These are phyloP conservation scores for Pythium aristosporum DNA, from an alignment of 352 stramenopile genomes.

Conservation along the genomic window DNA sequence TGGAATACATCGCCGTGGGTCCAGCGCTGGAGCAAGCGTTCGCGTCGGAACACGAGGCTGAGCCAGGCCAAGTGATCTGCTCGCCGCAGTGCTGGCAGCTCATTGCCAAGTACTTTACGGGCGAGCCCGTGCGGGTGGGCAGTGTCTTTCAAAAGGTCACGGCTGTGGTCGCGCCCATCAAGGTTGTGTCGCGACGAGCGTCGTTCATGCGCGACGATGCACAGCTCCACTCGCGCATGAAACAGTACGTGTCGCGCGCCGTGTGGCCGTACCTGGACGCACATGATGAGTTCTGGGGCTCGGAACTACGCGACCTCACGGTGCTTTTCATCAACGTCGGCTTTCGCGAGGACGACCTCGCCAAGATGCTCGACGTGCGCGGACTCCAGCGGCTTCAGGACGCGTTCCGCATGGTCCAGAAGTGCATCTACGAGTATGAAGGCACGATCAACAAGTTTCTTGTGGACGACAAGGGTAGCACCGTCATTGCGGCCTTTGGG, in stretches of 20 bases:
- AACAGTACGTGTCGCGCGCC: constrained; percentile 90
- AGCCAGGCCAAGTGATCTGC: constrained; percentile 89
- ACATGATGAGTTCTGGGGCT: constrained; percentile 93
- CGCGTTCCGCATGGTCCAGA: constrained; percentile 84
- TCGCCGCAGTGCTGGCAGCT: constrained; percentile 82
- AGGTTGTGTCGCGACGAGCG: constrained; percentile 60
- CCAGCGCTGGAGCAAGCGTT: constrained; percentile 92
- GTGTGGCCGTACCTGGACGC: constrained; percentile 91
- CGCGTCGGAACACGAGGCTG: constrained; percentile 80
- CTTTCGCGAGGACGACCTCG: constrained; percentile 83
- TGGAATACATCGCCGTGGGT: constrained; percentile 92
- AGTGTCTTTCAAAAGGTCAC: constrained; percentile 63
- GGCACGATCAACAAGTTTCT: constrained; percentile 96
- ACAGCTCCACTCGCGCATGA: constrained; percentile 83
- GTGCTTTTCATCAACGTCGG: constrained; percentile 95
- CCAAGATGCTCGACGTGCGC: constrained; percentile 67
- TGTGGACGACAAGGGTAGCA: constrained; percentile 95
- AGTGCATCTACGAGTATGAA: constrained; percentile 93
- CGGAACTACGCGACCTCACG: constrained; percentile 88
- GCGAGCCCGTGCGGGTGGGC: constrained; percentile 33
- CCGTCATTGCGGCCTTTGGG: constrained; percentile 92
- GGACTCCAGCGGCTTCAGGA: constrained; percentile 75
- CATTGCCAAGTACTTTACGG: constrained; percentile 61
- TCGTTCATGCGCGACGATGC: constrained; percentile 80
- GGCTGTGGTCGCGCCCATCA: constrained; percentile 53